These are phyloP conservation scores for Sclerotiophoma versabilis DNA, from an alignment of 2,329 filamentous ascomycete species.

Conservation along the genomic window DNA sequence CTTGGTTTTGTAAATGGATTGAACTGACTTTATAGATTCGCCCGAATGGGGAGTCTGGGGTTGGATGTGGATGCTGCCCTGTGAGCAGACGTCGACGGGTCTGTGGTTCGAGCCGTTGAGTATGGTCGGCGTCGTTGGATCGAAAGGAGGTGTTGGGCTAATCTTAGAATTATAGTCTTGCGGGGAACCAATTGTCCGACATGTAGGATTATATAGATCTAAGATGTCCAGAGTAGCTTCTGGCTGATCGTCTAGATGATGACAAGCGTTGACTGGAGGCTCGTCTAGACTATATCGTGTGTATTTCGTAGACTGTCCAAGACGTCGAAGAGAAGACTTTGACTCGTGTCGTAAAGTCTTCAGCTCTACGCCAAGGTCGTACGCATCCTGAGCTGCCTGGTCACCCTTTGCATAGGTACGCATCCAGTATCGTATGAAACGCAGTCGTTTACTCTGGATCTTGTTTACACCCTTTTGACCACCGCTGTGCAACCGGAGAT, in stretches of 20 bases:
- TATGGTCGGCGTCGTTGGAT: not conserved
- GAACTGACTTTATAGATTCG: too few species aligned
- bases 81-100: too few species aligned
- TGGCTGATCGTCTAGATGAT: not conserved
- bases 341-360: conserved; percentile 17
- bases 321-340: not conserved
- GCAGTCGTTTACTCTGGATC: conserved; percentile 28
- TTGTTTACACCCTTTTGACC: conserved; percentile 17
- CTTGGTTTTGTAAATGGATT: not conserved
- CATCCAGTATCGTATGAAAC: conserved; percentile 38
- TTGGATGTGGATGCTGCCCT: not conserved
- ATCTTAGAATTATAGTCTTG: not conserved
- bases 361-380: conserved; percentile 32
- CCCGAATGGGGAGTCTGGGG: not conserved
- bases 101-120: not conserved
- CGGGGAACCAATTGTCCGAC: not conserved
- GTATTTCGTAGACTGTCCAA: not conserved
- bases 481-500: conserved; percentile 10
- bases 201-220: not conserved
- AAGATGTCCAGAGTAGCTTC: not conserved
- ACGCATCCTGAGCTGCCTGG: conserved; percentile 21
- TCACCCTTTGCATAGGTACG: conserved; percentile 16
- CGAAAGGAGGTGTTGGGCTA: not conserved
- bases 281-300: not conserved
- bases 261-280: not conserved